Conservation (phyloP, 2,329 filamentous ascomycete genomes). For the Sporothrix pseudoabietina region DNA sequence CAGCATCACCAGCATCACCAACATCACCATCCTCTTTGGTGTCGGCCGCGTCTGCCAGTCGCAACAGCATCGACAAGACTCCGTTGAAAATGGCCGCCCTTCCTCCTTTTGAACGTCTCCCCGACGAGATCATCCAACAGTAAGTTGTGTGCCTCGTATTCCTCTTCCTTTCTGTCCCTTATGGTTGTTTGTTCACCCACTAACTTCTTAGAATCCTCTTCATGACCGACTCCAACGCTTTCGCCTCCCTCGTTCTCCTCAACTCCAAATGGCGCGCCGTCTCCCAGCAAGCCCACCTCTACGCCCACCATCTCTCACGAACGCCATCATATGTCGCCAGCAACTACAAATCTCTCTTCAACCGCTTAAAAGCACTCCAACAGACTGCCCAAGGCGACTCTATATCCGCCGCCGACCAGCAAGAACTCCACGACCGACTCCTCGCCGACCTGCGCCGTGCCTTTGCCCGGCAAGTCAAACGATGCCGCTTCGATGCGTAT, state of each 20-base stretch:
- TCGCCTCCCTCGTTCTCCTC: constrained; percentile 66
- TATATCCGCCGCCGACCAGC: constrained; percentile 40
- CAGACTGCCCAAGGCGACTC: constrained; percentile 32
- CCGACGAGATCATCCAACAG: constrained; percentile 72
- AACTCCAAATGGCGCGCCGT: constrained; percentile 67
- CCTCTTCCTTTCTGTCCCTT: neutral
- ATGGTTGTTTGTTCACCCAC: neutral
- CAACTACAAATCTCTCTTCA: constrained; percentile 41
- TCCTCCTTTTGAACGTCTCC: constrained; percentile 57
- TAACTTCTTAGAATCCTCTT: constrained; percentile 57
- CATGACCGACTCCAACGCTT: constrained; percentile 62
- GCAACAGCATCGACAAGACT: constrained; percentile 19
- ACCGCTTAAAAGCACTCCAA: constrained; percentile 14
- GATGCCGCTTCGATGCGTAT: constrained; percentile 77
- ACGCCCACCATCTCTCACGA: constrained; percentile 62
- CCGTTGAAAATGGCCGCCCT: neutral
- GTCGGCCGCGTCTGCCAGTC: constrained; percentile 10
- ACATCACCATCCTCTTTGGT: neutral
- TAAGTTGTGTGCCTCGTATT: constrained; percentile 44
- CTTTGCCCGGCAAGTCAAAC: constrained; percentile 71
- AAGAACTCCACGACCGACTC: constrained; percentile 47
- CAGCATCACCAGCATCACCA: neutral
- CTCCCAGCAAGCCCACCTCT: constrained; percentile 65
- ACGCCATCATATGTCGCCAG: constrained; percentile 62
- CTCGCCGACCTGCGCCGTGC: constrained; percentile 63